phyloP scores from a whole-genome alignment of 148 eudicot genomes.

The Cornus suecica region DNA sequence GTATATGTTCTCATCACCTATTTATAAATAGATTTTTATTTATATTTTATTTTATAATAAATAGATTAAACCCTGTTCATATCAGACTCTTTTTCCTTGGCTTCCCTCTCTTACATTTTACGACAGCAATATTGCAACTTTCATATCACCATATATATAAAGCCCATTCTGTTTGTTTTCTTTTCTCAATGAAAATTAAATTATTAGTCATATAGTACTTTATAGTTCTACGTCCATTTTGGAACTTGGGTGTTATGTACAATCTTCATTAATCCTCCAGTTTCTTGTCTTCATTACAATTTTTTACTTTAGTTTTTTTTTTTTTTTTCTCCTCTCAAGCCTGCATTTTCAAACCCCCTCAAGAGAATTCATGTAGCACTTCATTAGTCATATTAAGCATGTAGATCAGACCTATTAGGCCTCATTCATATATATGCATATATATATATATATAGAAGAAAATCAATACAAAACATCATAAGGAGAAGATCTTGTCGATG shows the following conservation, averaged over 20 bases:
- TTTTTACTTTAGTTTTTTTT: not conserved
- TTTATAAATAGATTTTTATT: not conserved
- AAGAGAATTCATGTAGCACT: not conserved
- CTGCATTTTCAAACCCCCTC: not conserved
- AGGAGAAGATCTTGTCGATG: conserved; percentile 54
- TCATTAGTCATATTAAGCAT: not conserved
- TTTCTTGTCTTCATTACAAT: too few relatives aligned
- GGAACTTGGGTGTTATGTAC: not conserved
- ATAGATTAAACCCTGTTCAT: not conserved
- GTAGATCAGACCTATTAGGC: not conserved
- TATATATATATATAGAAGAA: too few relatives aligned
- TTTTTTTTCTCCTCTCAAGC: not conserved
- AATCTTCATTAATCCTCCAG: not conserved
- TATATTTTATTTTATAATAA: too few relatives aligned
- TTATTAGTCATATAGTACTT: too few relatives aligned
- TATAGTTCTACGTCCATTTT: not conserved
- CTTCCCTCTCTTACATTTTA: not conserved
- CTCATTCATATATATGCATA: too few relatives aligned
- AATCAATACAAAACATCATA: not conserved
- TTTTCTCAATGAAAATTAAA: not conserved
- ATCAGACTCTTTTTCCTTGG: not conserved
- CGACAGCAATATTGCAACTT: too few relatives aligned
- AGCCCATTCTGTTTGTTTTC: not conserved
- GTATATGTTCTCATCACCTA: not conserved
- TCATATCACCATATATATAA: too few relatives aligned